phyloP scores from a whole-genome alignment of 495 filamentous ascomycete species.

The Podospora pseudopauciseta region DNA sequence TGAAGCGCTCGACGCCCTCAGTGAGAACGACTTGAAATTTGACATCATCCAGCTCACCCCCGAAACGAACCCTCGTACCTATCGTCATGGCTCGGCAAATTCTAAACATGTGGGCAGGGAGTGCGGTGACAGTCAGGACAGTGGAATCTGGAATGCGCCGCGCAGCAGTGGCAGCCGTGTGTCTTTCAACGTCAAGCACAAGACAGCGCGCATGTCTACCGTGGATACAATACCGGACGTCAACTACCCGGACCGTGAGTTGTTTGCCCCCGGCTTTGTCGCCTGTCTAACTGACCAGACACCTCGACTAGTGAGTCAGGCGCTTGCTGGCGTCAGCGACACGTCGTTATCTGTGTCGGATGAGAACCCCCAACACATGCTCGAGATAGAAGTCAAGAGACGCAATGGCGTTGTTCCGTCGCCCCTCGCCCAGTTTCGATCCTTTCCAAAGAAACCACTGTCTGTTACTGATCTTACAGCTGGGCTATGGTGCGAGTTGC shows the following conservation, averaged over 20 bases:
- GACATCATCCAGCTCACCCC: slow-evolving; percentile 24
- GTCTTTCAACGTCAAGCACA: not conserved
- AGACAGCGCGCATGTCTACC: slow-evolving; percentile 12
- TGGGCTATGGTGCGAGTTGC: slow-evolving; percentile 92
- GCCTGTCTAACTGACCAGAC: slow-evolving; percentile 32
- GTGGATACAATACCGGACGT: slow-evolving; percentile 24
- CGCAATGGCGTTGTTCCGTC: slow-evolving; percentile 32
- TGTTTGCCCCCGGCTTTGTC: not conserved
- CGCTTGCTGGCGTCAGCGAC: slow-evolving; percentile 22
- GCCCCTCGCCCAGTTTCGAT: slow-evolving; percentile 68
- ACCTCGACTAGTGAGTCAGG: slow-evolving; percentile 64
- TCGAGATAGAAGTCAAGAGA: not conserved
- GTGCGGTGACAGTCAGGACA: not conserved
- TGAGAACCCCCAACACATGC: not conserved
- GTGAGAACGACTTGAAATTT: slow-evolving; percentile 25
- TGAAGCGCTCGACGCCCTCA: slow-evolving; percentile 16
- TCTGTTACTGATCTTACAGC: slow-evolving; percentile 85
- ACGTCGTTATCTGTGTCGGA: not conserved
- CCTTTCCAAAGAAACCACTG: slow-evolving; percentile 70
- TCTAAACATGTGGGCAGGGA: not conserved
- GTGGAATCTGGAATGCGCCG: not conserved
- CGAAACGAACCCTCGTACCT: not conserved
- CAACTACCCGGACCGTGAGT: slow-evolving; percentile 49
- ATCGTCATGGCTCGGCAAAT: not conserved
- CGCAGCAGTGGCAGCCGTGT: not conserved